Percentiles rank a stretch among this genome's conserved stretches.
Evolutionary conservation across 2,329 filamentous ascomycete species (phyloP).

Genomic region (Neofusicoccum sp.): DNA sequence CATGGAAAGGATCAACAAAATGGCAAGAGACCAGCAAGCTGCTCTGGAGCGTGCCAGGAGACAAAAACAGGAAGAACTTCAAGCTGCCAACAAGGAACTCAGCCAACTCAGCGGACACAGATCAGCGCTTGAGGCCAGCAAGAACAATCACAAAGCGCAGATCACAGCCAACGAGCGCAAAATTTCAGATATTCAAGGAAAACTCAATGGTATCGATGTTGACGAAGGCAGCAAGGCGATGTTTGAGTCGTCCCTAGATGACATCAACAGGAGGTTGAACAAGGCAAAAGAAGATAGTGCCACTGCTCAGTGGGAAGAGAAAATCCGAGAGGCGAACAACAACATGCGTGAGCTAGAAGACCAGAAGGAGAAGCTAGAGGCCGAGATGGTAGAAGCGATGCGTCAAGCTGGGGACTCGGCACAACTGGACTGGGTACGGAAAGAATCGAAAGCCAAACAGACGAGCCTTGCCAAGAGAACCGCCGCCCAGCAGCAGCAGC

Average conservation of each 20-base stretch:
- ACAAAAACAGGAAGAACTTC: constrained; percentile 71
- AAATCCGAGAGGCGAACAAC: constrained; percentile 64
- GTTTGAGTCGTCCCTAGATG: constrained; percentile 70
- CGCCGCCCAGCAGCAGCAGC: constrained; percentile 69
- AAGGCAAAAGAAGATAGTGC: constrained; percentile 63
- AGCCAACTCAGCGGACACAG: constrained; percentile 73
- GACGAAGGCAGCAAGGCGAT: constrained; percentile 83
- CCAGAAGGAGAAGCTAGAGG: constrained; percentile 67
- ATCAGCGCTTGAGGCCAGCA: constrained; percentile 70
- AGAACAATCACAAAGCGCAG: constrained; percentile 68
- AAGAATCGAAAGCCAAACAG: constrained; percentile 72
- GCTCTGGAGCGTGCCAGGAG: constrained; percentile 72
- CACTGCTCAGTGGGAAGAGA: constrained; percentile 65
- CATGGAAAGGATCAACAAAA: constrained; percentile 71
- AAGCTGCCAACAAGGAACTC: constrained; percentile 68
- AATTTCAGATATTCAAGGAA: constrained; percentile 62
- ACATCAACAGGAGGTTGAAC: constrained; percentile 63
- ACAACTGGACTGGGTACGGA: constrained; percentile 77
- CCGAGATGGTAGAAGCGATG: constrained; percentile 81
- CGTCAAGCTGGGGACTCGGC: constrained; percentile 79
- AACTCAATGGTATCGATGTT: constrained; percentile 69
- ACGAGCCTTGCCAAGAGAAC: constrained; percentile 74
- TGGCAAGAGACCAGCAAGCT: constrained; percentile 74
- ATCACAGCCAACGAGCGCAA: constrained; percentile 73
- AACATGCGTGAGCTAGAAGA: constrained; percentile 69